Percentiles rank a stretch among this genome's conserved stretches.
These are phyloP conservation scores for Nicotiana sylvestris DNA, from an alignment of 257 asterid species.

Conservation along the genomic window DNA sequence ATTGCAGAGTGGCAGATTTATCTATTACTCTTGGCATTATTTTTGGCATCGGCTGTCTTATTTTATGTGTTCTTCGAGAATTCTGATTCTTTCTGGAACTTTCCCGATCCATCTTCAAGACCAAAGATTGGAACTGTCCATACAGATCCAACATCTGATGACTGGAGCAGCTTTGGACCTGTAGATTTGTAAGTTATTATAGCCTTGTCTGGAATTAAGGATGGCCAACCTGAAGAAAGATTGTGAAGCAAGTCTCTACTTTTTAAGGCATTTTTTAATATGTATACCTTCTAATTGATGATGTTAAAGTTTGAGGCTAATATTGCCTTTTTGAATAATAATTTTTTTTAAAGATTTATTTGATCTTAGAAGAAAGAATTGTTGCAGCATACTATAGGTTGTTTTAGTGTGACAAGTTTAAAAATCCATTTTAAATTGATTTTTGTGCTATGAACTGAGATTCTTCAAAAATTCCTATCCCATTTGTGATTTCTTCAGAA, in stretches of 20 bases:
- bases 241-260: not conserved
- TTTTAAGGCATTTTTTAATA: not conserved
- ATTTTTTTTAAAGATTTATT: not conserved
- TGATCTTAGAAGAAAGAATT: not conserved
- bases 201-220: not conserved
- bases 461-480: not conserved
- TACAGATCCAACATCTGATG: slow-evolving; percentile 44
- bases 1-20: slow-evolving; percentile 95
- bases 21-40: slow-evolving; percentile 68
- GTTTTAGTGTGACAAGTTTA: not conserved
- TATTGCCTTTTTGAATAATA: not conserved
- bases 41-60: slow-evolving; percentile 67
- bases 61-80: slow-evolving; percentile 82
- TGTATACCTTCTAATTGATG: not conserved
- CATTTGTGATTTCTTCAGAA: not conserved
- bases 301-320: not conserved
- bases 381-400: not conserved
- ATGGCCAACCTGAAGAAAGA: not conserved
- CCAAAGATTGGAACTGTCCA: slow-evolving; percentile 38
- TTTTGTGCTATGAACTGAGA: not conserved
- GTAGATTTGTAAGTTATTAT: slow-evolving; percentile 25
- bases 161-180: slow-evolving; percentile 57
- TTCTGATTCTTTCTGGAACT: slow-evolving; percentile 93
- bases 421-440: not conserved
- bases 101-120: slow-evolving; percentile 55